A percentile compares a stretch with the other conserved stretches of the same genome.
Evolutionary conservation across 2,329 filamentous ascomycete species (phyloP).

Genomic region (Paecilomyces dactylethromorphus): DNA sequence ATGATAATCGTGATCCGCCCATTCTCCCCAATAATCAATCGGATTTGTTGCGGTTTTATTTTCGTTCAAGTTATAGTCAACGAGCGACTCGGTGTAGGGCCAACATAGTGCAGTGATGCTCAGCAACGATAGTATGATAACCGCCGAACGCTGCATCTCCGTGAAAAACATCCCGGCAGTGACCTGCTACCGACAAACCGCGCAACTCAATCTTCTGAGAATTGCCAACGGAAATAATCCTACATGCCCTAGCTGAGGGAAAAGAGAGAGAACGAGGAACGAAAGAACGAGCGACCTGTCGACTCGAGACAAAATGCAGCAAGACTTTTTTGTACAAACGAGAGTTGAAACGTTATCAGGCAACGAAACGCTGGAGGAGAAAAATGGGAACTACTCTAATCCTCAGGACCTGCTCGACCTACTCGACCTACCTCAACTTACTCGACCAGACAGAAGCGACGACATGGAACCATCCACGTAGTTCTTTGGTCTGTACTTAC

Average conservation of each 20-base stretch:
- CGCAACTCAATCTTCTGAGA: not conserved
- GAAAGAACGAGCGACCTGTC: not conserved
- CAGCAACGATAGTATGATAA: not conserved
- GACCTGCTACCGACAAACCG: not conserved
- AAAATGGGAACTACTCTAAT: not conserved
- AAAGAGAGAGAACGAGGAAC: not conserved
- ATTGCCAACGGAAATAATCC: not conserved
- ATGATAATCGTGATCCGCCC: slow-evolving; percentile 40
- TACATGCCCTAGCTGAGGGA: not conserved
- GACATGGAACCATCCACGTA: not conserved
- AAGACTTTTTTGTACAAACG: not conserved
- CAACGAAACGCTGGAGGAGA: not conserved
- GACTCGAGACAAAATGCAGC: not conserved
- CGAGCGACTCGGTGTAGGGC: slow-evolving; percentile 37
- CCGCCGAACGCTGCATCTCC: not conserved
- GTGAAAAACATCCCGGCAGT: not conserved
- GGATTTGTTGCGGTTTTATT: slow-evolving; percentile 46
- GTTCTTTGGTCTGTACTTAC: not conserved
- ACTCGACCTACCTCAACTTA: not conserved
- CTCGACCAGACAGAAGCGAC: not conserved
- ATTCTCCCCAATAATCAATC: slow-evolving; percentile 47
- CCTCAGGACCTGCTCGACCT: not conserved
- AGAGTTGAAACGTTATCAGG: not conserved
- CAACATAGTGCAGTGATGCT: slow-evolving; percentile 4
- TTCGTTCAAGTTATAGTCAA: slow-evolving; percentile 50